These are phyloP conservation scores for Aspergillus udagawae DNA, from an alignment of 2,329 filamentous ascomycete species.

Conservation along the genomic window DNA sequence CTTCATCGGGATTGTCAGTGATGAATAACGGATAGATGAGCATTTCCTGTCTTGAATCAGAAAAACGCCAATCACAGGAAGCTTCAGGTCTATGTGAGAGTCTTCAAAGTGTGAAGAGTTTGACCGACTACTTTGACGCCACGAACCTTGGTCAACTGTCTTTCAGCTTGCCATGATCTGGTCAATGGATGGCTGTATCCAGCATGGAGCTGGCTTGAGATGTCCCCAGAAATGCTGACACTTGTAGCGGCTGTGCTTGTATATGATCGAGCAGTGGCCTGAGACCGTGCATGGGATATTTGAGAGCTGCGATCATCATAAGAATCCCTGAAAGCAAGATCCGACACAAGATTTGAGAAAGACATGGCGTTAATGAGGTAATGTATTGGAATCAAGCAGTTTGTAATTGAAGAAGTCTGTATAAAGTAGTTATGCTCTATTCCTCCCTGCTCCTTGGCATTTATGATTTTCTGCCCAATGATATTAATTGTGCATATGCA, in stretches of 20 bases:
- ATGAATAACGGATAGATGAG: constrained; percentile 97
- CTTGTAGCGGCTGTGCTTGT: constrained; percentile 48
- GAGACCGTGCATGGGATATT: constrained; percentile 39
- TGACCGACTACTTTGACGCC: neutral
- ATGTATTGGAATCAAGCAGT: neutral
- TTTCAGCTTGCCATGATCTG: constrained; percentile 76
- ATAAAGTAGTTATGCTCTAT: neutral
- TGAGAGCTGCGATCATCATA: constrained; percentile 43
- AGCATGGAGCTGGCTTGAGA: constrained; percentile 77
- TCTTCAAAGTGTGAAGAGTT: neutral
- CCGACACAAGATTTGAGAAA: constrained; percentile 49
- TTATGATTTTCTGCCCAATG: neutral
- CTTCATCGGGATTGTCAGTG: constrained; percentile 89
- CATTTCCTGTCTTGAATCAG: constrained; percentile 66
- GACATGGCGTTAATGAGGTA: constrained; percentile 35
- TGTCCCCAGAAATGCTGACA: constrained; percentile 58
- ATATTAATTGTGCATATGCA: too few species aligned
- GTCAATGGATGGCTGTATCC: constrained; percentile 78
- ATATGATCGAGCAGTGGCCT: constrained; percentile 39
- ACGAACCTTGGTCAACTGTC: constrained; percentile 76
- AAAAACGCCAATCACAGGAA: neutral
- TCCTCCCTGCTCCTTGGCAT: neutral
- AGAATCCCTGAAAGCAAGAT: constrained; percentile 44
- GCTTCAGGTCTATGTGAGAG: neutral
- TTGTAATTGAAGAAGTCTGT: neutral